Evolutionary conservation across 305 asterid species (phyloP), one percentile per base, ranked within the genome.

Genomic region (Fraxinus angustifolia): DNA sequence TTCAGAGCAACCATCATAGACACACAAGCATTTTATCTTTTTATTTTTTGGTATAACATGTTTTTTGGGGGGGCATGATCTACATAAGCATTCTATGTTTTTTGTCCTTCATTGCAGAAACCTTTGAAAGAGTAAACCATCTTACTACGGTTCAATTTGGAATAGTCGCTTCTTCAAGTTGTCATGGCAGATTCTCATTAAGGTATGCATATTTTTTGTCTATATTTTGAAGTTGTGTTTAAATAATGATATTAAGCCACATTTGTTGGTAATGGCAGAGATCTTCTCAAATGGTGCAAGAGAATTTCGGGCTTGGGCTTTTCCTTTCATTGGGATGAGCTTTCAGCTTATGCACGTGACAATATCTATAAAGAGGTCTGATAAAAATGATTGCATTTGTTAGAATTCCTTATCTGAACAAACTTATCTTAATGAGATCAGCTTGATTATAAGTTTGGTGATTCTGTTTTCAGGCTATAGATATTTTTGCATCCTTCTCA

Each of bases 281-380:
- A 94, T 89, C 94, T 96, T 62, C 94, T 96, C 76, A 96, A 94
- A 88, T 88, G 97, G 90, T 92, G 98, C 89, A 91, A 95, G 87
- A 90, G 98, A 82, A 89, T 96, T 87, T 84, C 85, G 17, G 87
- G 90, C 82, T 83, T 90, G 83, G 90, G 90, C 17, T 72, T 88
- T 82, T 78, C 74, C 78, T 87, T 79, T 81, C 85, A 76, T 48
- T 82, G 81, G 78, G 93, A 84, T 60, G 84, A 81, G 72, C 85
- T 89, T 71, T 82, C 98, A 7, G 71, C 87, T 70, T 78, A 87
- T 87, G 91, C 86, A 36, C 74, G 92, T 81, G 87, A 89, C 23
- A 86, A 78, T 73, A 93, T 96, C 77, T 92, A 85, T 83, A 89
- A 85, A 87, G 99, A 94, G 97, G 99, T 96, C 33, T 79, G 84